Evolutionary conservation across 2,329 filamentous ascomycete genomes (phyloP), one percentile per base, ranked within the genome.

Genomic region (Cucurbitaria berberidis): DNA sequence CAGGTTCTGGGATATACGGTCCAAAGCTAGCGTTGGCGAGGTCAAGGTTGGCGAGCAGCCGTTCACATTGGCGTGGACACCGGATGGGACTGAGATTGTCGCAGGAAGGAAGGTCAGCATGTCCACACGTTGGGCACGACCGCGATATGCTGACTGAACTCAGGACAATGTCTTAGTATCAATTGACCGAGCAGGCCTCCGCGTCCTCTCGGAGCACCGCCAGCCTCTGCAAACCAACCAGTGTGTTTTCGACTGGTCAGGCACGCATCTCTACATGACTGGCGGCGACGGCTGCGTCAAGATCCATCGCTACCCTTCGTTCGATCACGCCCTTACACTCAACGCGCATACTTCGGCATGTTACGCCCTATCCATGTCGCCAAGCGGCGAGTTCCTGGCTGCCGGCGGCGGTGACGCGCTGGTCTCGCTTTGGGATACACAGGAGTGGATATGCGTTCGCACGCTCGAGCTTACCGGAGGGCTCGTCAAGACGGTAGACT

Each of bases 1-100:
- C 55, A 86, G 89, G 69, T 86, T 93, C 63, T 93, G 90, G 90
- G 90, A 93, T 68, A 89, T 92, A 11, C 81, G 89, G 64, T 88
- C 83, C 53, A 90, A 89, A 69, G 82, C 83, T 1, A 87, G 86
- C 63, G 82, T 88, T 58, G 89, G 89, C 46, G 87, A 90, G 70
- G 81, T 90, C 34, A 86, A 84, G 61, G 69, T 74, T 3, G 69
- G 65, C 40, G 88, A 86, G 7, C 84, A 86, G 59, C 85, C 89
- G 3, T 87, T 90, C 63, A 89, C 86, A 10, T 77, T 93, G 52
- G 86, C 84, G 0, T 93, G 90, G 90, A 83, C 83, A 27, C 89
- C 90, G 0, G 84, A 89, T 63, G 90, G 90, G 2, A 80, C 83
- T 48, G 84, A 84, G 39, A 76, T 93, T 40, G 77, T 93, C 4